Evolutionary conservation across 2,329 filamentous ascomycete genomes (phyloP), one percentile per base, ranked within the genome.

Genomic region (Chalaropsis ovoidea): DNA sequence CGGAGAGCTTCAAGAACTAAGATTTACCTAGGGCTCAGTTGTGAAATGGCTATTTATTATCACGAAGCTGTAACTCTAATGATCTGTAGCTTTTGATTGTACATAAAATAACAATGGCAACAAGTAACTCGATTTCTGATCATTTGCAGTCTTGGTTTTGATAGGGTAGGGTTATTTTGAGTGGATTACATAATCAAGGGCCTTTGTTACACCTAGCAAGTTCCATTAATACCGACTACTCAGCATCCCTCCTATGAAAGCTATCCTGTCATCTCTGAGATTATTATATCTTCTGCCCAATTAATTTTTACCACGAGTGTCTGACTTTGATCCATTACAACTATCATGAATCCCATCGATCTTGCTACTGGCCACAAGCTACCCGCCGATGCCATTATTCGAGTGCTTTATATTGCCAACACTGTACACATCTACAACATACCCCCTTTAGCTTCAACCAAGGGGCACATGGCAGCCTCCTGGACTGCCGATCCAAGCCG

Each of bases 361-460:
- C 88, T 88, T 63, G 80, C 85, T 65, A 93, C 88, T 24, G 86
- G 86, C 71, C 77, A 77, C 42, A 75, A 85, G 69, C 81, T 90
- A 70, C 86, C 88, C 65, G 74, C 83, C 63, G 88, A 89, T 73
- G 87, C 90, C 71, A 93, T 95, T 76, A 89, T 94, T 76, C 86
- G 90, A 74, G 80, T 94, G 73, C 86, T 95, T 74, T 92, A 90
- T 81, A 78, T 91, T 74, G 83, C 86, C 69, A 78, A 81, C 71
- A 79, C 81, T 69, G 87, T 94, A 69, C 89, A 95, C 78, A 82
- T 95, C 79, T 96, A 95, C 81, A 85, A 87, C 72, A 91, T 95
- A 74, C 90, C 90, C 19, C 90, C 90, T 27, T 79, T 91, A 67
- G 81, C 86, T 56, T 87, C 86, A 19, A 90, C 85, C 71, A 87